phyloP scores from a whole-genome alignment of 129 eudicot species.

The Flaveria linearis region DNA sequence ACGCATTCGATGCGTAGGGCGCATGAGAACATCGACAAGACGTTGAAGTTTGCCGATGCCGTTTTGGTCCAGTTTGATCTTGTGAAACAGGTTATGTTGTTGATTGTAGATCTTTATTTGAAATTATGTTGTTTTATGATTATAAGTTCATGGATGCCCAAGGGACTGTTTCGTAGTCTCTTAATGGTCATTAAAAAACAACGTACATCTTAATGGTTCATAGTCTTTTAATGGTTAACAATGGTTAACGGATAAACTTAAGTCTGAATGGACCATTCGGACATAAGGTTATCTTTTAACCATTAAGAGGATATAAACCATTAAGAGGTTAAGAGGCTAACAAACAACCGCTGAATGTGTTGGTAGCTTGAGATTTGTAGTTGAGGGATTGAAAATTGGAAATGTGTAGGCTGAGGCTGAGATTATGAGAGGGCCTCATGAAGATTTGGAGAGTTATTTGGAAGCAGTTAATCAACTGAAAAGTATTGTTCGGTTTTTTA shows the following conservation, averaged over 20 bases:
- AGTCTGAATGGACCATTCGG: too few relatives aligned
- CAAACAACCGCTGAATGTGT: background rate
- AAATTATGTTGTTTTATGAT: too few relatives aligned
- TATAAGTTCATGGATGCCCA: too few relatives aligned
- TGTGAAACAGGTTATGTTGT: conserved; percentile 57
- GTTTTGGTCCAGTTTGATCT: conserved; percentile 67
- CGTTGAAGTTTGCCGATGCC: conserved; percentile 69
- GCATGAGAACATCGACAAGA: conserved; percentile 88
- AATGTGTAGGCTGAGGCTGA: conserved; percentile 73
- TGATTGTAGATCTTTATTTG: too few relatives aligned
- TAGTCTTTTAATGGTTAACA: too few relatives aligned
- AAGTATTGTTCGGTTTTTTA: conserved; percentile 55
- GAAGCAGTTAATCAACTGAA: conserved; percentile 76
- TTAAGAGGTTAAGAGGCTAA: too few relatives aligned
- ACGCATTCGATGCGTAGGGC: conserved; percentile 88
- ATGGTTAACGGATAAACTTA: too few relatives aligned
- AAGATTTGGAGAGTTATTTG: conserved; percentile 82
- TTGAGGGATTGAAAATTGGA: background rate
- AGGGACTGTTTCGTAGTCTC: too few relatives aligned
- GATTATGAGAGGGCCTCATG: conserved; percentile 86
- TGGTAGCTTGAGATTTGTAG: background rate
- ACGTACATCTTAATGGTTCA: too few relatives aligned
- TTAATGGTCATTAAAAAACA: too few relatives aligned
- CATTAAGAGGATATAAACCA: too few relatives aligned
- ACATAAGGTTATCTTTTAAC: too few relatives aligned